Base-by-base conservation (phyloP, 257 asterid species). In the Hygrophila difformis region DNA sequence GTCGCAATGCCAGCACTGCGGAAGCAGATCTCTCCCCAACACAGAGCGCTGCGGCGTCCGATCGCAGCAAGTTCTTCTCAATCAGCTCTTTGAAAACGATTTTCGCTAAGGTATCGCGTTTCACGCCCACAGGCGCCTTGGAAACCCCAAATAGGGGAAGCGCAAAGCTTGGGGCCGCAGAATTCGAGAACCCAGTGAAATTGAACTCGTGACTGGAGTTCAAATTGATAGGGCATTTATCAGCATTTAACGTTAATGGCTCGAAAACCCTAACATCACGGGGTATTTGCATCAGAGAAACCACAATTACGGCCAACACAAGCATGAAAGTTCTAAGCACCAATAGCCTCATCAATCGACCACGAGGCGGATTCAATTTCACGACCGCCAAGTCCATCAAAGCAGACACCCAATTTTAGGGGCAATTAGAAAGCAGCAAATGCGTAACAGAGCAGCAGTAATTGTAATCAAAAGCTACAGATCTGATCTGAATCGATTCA, bases 21-120 rank as follows among this genome's bases (percentile, higher is more conserved):
- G 75, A 54, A 51, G 69, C 74, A 1, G 92, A 68, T 47, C 74
- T 75, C 47, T 67, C 76, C 5, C 98, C 96, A 33, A 85, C 76
- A 43, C 93, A 85, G 58, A 89, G 52, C 15, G 87, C 69, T 51
- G 63, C 68, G 12, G 82, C 82, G 59, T 72, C 66, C 6, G 73
- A 62, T 39, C 51, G 77, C 79, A 89, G 57, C 62, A 79, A 61
- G 45, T 71, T 55, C 68, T 60, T 79, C 53, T 53, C 74, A 77
- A 75, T 70, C 54, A 89, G 60, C 57, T 56, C 78, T 55, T 65
- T 57, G 62, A 88, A 69, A 39, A 84, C 79, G 17, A 50, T 47
- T 51, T 41, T 64, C 4, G 74, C 66, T 68, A 88, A 63, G 57
- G 4, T 3, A 3, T 26, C 31, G 8, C 31, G 4, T 26, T 26